Percentiles rank a stretch among this genome's conserved stretches.
phyloP scores from a whole-genome alignment of 2,329 filamentous ascomycete genomes.

The Aspergillus ibericus region DNA sequence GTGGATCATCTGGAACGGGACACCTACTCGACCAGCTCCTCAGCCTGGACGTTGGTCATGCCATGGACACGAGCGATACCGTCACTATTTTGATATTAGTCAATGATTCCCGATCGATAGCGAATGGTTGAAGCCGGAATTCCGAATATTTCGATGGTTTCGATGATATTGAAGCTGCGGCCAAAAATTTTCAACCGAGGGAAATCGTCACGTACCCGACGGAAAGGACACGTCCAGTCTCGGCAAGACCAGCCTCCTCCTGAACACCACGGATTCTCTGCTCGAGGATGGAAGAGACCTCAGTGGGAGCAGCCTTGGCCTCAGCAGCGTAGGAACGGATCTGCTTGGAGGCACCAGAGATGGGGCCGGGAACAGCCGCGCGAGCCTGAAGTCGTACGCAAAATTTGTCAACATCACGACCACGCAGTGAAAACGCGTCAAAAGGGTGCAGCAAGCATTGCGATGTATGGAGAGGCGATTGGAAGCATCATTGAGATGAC shows the following conservation, averaged over 20 bases:
- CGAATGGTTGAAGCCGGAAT: constrained; percentile 2
- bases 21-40: constrained; percentile 99
- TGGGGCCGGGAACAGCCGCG: constrained; percentile 76
- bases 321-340: constrained; percentile 87
- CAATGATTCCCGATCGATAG: background rate
- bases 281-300: constrained; percentile 99
- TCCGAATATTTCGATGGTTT: constrained; percentile 30
- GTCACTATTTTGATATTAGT: constrained; percentile 66
- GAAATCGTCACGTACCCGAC: constrained; percentile 76
- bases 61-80: constrained; percentile 99
- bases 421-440: constrained; percentile 35
- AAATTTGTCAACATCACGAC: constrained; percentile 52
- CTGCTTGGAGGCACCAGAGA: constrained; percentile 69
- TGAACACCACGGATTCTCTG: constrained; percentile 98
- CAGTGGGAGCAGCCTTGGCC: constrained; percentile 91
- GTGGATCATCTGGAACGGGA: constrained; percentile 16
- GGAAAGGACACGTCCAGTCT: constrained; percentile 98
- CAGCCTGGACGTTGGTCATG: constrained; percentile 99
- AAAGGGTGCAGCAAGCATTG: constrained; percentile 23
- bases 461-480: constrained; percentile 25
- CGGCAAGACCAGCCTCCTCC: constrained; percentile 92
- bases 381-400: constrained; percentile 64
- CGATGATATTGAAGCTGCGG: constrained; percentile 28
- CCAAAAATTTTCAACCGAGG: constrained; percentile 32
- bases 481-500: constrained; percentile 32